These are phyloP conservation scores for Naganishia liquefaciens DNA, from an alignment of 1,284 basidiomycete genomes.

Conservation along the genomic window DNA sequence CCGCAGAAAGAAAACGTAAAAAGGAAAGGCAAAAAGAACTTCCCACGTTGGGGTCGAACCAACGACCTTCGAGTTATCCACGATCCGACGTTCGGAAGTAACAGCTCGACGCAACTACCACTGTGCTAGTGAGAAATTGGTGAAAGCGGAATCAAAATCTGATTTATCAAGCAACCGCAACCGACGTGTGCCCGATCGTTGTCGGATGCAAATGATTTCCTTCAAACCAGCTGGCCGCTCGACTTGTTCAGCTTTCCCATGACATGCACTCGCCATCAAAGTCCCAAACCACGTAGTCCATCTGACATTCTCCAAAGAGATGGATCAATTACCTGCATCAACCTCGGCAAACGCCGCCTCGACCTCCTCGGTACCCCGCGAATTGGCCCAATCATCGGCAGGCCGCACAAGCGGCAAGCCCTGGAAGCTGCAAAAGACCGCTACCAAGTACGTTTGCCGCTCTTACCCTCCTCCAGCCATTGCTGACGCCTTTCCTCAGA, in stretches of 20 bases:
- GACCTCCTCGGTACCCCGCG: constrained; percentile 7
- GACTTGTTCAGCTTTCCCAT: not conserved
- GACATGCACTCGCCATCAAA: not conserved
- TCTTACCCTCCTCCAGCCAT: not conserved
- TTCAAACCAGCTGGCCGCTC: not conserved
- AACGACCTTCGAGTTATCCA: constrained; percentile 18
- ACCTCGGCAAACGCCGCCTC: too few species aligned
- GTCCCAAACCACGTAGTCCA: not conserved
- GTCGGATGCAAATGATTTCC: constrained; percentile 14
- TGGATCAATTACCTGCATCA: too few species aligned
- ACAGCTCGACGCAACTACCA: constrained; percentile 29
- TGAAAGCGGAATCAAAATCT: not conserved
- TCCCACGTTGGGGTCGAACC: constrained; percentile 29
- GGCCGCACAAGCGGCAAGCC: constrained; percentile 51
- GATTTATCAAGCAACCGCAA: not conserved
- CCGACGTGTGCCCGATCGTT: not conserved
- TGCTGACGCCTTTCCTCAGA: constrained; percentile 24
- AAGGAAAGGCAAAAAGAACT: constrained; percentile 15
- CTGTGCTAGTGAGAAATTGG: constrained; percentile 26
- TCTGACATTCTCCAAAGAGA: too few species aligned
- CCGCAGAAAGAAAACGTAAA: not conserved
- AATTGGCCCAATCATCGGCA: constrained; percentile 39
- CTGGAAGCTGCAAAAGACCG: constrained; percentile 49
- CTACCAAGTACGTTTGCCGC: constrained; percentile 37
- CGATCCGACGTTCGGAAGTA: not conserved